These are phyloP conservation scores for Phytophthora pisi DNA, from an alignment of 352 stramenopile species.

Conservation along the genomic window DNA sequence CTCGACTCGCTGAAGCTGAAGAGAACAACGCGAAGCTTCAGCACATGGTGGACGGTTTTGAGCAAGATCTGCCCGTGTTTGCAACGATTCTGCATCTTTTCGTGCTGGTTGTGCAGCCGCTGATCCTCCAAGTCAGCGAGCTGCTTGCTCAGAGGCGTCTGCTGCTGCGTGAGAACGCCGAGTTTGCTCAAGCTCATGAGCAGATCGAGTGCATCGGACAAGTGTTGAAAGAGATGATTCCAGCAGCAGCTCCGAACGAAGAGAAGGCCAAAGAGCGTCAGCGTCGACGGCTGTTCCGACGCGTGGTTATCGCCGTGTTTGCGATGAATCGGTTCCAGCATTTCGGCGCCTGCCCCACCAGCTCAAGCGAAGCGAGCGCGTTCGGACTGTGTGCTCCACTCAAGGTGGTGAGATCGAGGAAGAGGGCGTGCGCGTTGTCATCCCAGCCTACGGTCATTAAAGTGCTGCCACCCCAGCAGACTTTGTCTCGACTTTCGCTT, in stretches of 20 bases:
- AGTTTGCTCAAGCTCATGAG: slow-evolving; percentile 46
- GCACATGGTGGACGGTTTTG: slow-evolving; percentile 34
- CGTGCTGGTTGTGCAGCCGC: slow-evolving; percentile 55
- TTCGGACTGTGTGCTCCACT: slow-evolving; percentile 54
- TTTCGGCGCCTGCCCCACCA: slow-evolving; percentile 8
- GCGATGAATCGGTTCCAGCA: slow-evolving; percentile 65
- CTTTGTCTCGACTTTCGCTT: slow-evolving; percentile 39
- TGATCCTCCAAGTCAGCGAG: slow-evolving; percentile 75
- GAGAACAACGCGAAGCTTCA: slow-evolving; percentile 34
- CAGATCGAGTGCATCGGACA: slow-evolving; percentile 70
- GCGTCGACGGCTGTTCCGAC: slow-evolving; percentile 44
- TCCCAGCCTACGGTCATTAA: slow-evolving; percentile 53
- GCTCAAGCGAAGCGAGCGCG: slow-evolving; percentile 9
- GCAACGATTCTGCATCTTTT: slow-evolving; percentile 60
- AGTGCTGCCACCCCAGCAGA: slow-evolving; percentile 38
- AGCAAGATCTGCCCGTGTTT: slow-evolving; percentile 55
- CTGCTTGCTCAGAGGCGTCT: slow-evolving; percentile 66
- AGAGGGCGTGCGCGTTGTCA: slow-evolving; percentile 13
- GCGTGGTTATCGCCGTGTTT: slow-evolving; percentile 66
- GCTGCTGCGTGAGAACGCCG: slow-evolving; percentile 52
- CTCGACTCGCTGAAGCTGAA: slow-evolving; percentile 19
- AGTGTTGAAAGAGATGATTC: slow-evolving; percentile 65
- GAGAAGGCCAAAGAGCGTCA: slow-evolving; percentile 20
- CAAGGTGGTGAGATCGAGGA: slow-evolving; percentile 34
- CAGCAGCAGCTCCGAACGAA: slow-evolving; percentile 16